Evolutionary conservation across 208 protist genomes (phyloP).

Genomic region (Acanthamoeba culbertsoni): DNA sequence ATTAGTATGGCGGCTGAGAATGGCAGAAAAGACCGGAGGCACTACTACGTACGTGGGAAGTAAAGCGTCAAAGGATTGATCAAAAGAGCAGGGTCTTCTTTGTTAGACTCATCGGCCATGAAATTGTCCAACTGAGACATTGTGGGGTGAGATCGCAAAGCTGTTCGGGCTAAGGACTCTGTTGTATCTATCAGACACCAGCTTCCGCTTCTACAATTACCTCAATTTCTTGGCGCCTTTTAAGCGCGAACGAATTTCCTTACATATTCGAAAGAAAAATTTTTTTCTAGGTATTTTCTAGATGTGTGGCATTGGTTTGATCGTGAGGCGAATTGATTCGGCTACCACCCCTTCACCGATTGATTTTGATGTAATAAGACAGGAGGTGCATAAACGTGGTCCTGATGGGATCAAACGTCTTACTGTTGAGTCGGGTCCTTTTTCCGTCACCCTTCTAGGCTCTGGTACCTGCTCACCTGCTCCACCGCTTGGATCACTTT

Average conservation of each 20-base stretch:
- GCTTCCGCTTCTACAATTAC: background rate
- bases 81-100: background rate
- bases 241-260: no score
- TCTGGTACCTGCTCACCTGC: background rate
- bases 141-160: no score
- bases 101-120: background rate
- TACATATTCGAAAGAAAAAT: no score
- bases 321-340: background rate
- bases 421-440: background rate
- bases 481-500: background rate
- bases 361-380: background rate
- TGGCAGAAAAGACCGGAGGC: background rate
- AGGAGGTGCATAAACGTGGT: background rate
- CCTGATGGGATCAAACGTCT: background rate
- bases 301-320: background rate
- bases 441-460: background rate
- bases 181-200: no score
- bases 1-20: background rate
- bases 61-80: slow-evolving; percentile 54
- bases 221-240: background rate
- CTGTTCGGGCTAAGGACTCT: no score
- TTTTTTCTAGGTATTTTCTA: background rate
- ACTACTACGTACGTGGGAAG: slow-evolving; percentile 3
- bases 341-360: background rate
- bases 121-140: slow-evolving; percentile 8